Conservation (phyloP, 2,329 filamentous ascomycete species). For the Talaromyces sp. region DNA sequence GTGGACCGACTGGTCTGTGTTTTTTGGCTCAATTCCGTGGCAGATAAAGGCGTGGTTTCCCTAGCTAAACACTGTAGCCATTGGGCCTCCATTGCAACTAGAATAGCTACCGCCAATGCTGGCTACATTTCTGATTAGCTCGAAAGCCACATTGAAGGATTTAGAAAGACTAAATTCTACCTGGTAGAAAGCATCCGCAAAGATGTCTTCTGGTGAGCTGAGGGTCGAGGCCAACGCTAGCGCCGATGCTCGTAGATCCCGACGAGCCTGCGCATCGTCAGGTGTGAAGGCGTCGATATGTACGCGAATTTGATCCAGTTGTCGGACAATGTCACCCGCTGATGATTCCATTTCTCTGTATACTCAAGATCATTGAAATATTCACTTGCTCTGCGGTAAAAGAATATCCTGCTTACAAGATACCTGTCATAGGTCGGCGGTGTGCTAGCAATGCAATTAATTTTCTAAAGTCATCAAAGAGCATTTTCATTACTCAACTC, state of each 20-base stretch:
- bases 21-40: background rate
- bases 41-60: background rate
- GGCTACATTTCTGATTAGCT: background rate
- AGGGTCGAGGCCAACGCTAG: background rate
- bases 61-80: background rate
- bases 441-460: background rate
- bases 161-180: background rate
- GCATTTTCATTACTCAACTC: background rate
- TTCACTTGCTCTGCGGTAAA: background rate
- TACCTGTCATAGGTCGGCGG: background rate
- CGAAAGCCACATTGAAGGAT: background rate
- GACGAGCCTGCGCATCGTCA: background rate
- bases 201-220: background rate
- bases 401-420: background rate
- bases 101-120: background rate
- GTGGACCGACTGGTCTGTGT: background rate
- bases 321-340: background rate
- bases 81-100: background rate
- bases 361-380: background rate
- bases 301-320: background rate
- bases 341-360: background rate
- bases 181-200: background rate
- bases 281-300: background rate
- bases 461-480: background rate
- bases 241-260: background rate